Base-by-base conservation (phyloP, 148 eudicot species). In the Pouteria glomerata region DNA sequence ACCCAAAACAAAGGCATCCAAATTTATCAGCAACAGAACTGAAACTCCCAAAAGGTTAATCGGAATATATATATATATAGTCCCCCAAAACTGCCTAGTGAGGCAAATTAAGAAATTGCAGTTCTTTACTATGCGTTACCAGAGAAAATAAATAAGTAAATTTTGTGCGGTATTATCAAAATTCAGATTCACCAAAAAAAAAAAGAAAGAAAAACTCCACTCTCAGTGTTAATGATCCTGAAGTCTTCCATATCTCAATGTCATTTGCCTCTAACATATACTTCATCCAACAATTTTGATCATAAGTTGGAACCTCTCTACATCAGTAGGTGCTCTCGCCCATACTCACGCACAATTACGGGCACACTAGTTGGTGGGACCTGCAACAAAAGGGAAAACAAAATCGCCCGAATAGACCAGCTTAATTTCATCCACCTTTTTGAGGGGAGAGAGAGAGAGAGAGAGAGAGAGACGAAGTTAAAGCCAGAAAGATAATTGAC, bases 281-380 rank as follows among this genome's bases (percentile, higher is more conserved):
- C 42, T 60, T 51, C 57, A 69, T 59, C 19, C 37, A 42, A 55
- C 56, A 15, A 70, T 53, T 48, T 41, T 34, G 71, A 5, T 52
- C 63, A 33, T 15, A 39, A 39, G 35, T 57, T 55, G 51, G 33
- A 61, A 45, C 33, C 34, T 77, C 34, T 77, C 80, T 83, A 83
- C 70, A 74, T 41, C 63, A 84, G 76, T 14, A 87, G 57, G 63
- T 89, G 89, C 44, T 89, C 92, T 83, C 81, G 83, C 74, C 95
- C 83, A 52, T 87, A 92, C 77, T 92, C 96, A 4, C 90, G 89
- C 71, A 92, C 89, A 53, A 92, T 92, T n/a, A 92, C 97, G 6
- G 97, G 92, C 67, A 92, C 96, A 26, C 97, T 92, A 21, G 97
- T 86, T 16, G 96, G 89, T 27, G 97, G 97, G 66, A 92, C 80